These are phyloP conservation scores for Tinospora cordifolia DNA, from an alignment of 164 flowering plant species.

Conservation along the genomic window DNA sequence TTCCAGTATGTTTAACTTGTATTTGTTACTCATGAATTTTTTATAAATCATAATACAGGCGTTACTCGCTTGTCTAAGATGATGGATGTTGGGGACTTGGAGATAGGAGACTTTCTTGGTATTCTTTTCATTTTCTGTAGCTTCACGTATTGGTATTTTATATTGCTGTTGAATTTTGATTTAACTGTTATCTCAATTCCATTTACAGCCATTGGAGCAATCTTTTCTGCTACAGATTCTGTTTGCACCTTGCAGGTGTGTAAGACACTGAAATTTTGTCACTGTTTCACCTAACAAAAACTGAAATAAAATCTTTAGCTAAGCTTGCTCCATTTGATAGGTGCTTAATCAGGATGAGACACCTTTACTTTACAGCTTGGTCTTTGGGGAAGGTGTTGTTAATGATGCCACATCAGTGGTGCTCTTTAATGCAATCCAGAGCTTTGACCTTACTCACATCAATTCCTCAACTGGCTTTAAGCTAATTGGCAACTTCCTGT, in stretches of 20 bases:
- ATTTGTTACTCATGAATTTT: neutral
- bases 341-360: conserved; percentile 83
- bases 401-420: conserved; percentile 92
- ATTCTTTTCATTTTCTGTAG: conserved; percentile 7
- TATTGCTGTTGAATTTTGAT: neutral
- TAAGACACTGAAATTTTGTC: neutral
- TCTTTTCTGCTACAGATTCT: conserved; percentile 86
- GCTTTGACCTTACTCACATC: conserved; percentile 49
- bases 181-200: conserved; percentile 12
- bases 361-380: conserved; percentile 80
- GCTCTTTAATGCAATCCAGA: conserved; percentile 80
- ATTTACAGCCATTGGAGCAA: conserved; percentile 70
- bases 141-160: neutral
- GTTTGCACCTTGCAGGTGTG: conserved; percentile 88
- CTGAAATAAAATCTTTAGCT: neutral
- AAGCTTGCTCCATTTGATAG: conserved; percentile 26
- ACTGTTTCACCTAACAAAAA: neutral
- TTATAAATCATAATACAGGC: conserved; percentile 35
- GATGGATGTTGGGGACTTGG: conserved; percentile 52
- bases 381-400: conserved; percentile 88
- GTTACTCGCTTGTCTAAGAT: conserved; percentile 46
- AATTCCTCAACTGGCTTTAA: conserved; percentile 34
- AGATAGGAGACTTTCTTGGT: conserved; percentile 82
- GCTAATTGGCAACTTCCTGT: conserved; percentile 52
- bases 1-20: neutral